Percentiles rank a stretch among this genome's conserved stretches.
These are phyloP conservation scores for Magnolia officinalis DNA, from an alignment of 164 flowering plant genomes.

Conservation along the genomic window DNA sequence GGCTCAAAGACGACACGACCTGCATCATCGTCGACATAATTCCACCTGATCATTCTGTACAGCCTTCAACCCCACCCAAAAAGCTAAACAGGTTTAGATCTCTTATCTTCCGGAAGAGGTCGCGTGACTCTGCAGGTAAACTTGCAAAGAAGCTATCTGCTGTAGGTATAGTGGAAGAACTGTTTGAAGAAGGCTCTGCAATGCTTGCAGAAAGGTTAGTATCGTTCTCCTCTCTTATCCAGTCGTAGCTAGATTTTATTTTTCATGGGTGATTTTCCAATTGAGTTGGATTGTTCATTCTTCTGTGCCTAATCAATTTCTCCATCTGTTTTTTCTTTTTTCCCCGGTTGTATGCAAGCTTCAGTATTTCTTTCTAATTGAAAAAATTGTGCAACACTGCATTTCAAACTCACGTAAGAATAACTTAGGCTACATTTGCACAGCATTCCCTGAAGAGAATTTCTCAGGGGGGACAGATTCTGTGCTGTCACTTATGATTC, in stretches of 20 bases:
- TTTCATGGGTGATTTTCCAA: not conserved
- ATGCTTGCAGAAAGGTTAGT: slow-evolving; percentile 89
- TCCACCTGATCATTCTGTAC: slow-evolving; percentile 56
- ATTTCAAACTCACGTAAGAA: not conserved
- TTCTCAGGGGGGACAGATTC: no score
- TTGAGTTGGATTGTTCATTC: not conserved
- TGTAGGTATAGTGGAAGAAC: slow-evolving; percentile 74
- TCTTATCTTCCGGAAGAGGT: slow-evolving; percentile 53
- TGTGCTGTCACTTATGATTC: no score
- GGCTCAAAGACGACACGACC: slow-evolving; percentile 88
- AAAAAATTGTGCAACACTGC: not conserved
- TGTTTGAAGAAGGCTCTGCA: slow-evolving; percentile 94
- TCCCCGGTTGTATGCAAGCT: no score
- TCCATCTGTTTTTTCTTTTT: not conserved
- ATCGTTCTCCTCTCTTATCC: not conserved
- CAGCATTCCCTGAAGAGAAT: no score
- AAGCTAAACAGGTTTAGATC: slow-evolving; percentile 55
- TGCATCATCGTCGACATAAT: slow-evolving; percentile 87
- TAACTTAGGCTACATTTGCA: not conserved
- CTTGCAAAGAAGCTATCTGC: slow-evolving; percentile 67
- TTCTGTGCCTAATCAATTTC: not conserved
- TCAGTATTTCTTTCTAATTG: no score
- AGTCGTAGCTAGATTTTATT: not conserved
- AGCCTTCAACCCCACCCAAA: slow-evolving; percentile 50
- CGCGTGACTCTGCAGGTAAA: slow-evolving; percentile 46